Percentiles rank a stretch among this genome's conserved stretches.
phyloP scores from a whole-genome alignment of 2,329 filamentous ascomycete species.

The Penicillium sp. region DNA sequence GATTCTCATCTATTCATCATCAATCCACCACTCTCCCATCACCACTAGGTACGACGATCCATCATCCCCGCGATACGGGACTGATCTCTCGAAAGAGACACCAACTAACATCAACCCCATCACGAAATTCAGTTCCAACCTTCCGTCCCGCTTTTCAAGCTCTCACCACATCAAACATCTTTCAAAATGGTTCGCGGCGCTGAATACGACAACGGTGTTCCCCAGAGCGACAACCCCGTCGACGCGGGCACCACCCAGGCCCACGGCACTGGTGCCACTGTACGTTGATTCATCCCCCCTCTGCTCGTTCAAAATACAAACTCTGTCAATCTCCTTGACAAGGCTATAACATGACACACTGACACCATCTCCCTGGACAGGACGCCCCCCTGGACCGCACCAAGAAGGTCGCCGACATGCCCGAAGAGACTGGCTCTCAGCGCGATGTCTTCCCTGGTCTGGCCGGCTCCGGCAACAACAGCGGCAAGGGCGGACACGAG shows the following conservation, averaged over 20 bases:
- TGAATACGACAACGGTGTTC: constrained; percentile 34
- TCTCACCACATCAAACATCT: neutral
- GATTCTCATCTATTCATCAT: too few species aligned
- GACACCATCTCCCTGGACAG: constrained; percentile 6
- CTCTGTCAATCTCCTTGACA: too few species aligned
- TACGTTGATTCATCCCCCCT: constrained; percentile 10
- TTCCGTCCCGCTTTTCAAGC: neutral
- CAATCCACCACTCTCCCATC: too few species aligned
- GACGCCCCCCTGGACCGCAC: constrained; percentile 26
- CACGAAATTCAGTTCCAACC: neutral
- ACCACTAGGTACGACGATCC: too few species aligned
- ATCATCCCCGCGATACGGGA: too few species aligned
- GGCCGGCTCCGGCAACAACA: constrained; percentile 21
- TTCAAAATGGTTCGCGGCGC: constrained; percentile 38
- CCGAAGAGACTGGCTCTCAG: constrained; percentile 27
- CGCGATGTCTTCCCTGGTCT: constrained; percentile 22
- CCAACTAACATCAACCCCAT: too few species aligned
- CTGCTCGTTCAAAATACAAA: neutral
- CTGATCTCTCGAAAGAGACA: too few species aligned
- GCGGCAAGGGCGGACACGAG: constrained; percentile 36
- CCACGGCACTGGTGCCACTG: constrained; percentile 31
- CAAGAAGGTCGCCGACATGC: constrained; percentile 31
- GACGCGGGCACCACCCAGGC: constrained; percentile 28
- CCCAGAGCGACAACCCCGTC: constrained; percentile 37
- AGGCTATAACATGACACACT: neutral